Conservation (phyloP, 1,284 basidiomycete genomes). For the Melampsora larici-populina region DNA sequence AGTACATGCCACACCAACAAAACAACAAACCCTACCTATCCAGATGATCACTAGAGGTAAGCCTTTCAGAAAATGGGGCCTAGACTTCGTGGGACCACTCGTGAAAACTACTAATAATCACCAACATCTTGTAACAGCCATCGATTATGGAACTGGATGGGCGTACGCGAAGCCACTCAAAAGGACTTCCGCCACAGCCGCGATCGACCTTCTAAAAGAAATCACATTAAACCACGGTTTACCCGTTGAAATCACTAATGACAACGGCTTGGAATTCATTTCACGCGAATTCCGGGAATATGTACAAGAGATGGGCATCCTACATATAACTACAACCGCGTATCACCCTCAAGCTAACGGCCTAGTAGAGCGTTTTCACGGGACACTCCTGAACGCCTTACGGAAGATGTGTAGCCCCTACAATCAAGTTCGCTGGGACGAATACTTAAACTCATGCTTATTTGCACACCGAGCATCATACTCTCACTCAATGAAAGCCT, state of each 20-base stretch:
- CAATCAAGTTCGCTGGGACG: conserved; percentile 19
- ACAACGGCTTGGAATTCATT: neutral
- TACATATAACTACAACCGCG: neutral
- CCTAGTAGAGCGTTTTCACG: neutral
- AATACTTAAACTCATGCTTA: neutral
- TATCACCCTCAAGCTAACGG: conserved; percentile 6
- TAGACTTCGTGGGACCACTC: neutral
- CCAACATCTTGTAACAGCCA: neutral
- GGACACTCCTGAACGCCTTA: neutral
- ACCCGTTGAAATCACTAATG: neutral
- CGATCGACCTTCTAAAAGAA: no score
- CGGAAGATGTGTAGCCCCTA: neutral
- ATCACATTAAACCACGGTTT: no score
- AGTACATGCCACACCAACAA: no score
- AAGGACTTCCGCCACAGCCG: neutral
- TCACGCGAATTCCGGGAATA: neutral
- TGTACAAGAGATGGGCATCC: neutral
- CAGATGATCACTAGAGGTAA: no score
- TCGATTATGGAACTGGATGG: neutral
- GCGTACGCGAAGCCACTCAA: neutral
- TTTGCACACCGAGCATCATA: conserved; percentile 3
- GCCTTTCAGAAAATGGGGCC: no score
- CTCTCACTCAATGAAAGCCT: neutral
- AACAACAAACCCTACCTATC: no score
- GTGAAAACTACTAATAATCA: neutral